Base-by-base conservation (phyloP, 495 filamentous ascomycete species). In the Hypoxylon crocopeplum region DNA sequence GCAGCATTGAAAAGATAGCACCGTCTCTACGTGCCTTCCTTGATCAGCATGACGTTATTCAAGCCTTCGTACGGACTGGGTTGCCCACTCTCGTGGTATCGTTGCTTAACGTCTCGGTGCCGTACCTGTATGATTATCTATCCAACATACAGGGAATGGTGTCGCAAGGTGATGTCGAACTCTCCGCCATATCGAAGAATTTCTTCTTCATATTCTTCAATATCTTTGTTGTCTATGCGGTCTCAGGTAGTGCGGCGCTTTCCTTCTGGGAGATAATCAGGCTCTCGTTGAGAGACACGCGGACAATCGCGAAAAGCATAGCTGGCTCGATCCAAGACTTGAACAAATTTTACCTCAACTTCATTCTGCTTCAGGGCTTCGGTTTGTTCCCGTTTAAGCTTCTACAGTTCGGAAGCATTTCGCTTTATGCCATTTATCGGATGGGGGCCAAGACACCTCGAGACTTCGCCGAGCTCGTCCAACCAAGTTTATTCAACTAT, bases 141-240 rank as follows among this genome's bases (percentile, higher is more conserved):
- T 91, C 93, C 1, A 89, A 88, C 67, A 79, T 83, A 20, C 94
- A 99, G 78, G 94, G 94, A 53, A 92, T 96, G 88, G 88, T 94
- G 46, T 97, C 94, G 0, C 90, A 90, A 62, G 90, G 88, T 19
- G 95, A 99, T 52, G 84, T 98, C n/a, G 95, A 97, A 67, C 82
- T 98, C 7, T 97, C 93, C 6, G 79, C 92, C 33, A 92, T 98
- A 69, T 96, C 91, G 51, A 99, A 99, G 78, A 99, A 97, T 69
- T 99, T 97, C 75, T 97, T 97, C 82, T 99, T 98, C 74, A 91
- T 89, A 25, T 99, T 99, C 78, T 97, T 98, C 84, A 99, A 99
- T 75, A 86, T 97, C 17, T 99, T 99, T 76, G 78, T 98, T 46
- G 82, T 97, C 37, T 97, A 97, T 69, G 96, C 94, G 2, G 84